phyloP scores from a whole-genome alignment of 768 basidiomycete genomes.

The Phlebiopsis flavidoalba region DNA sequence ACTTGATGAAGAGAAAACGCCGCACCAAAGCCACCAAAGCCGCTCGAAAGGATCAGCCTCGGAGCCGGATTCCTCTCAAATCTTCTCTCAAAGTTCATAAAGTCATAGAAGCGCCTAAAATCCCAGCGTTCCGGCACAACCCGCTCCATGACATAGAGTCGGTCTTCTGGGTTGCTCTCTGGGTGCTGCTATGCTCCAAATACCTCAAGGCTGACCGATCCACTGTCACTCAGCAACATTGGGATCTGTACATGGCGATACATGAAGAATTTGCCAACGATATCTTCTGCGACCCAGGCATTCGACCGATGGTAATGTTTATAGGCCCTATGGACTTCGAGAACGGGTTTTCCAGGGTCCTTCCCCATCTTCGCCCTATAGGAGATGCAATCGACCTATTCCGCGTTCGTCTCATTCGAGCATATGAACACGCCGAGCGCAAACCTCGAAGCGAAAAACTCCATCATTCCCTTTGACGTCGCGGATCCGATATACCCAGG shows the following conservation, averaged over 20 bases:
- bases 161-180: background rate
- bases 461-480: too few relatives aligned
- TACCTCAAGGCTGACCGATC: background rate
- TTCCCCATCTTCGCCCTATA: background rate
- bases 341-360: too few relatives aligned
- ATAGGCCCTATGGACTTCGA: too few relatives aligned
- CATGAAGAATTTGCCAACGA: background rate
- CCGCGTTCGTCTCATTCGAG: background rate
- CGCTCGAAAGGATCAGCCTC: too few relatives aligned
- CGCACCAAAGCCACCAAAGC: too few relatives aligned
- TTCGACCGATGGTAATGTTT: too few relatives aligned
- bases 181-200: background rate
- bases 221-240: background rate
- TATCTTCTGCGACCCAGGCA: background rate
- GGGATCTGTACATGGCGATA: background rate
- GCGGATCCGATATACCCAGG: too few relatives aligned
- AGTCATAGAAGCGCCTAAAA: too few relatives aligned
- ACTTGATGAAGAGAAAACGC: too few relatives aligned
- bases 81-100: too few relatives aligned
- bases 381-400: background rate
- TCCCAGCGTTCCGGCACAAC: background rate
- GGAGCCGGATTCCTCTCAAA: too few relatives aligned
- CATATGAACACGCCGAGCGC: background rate
- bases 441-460: too few relatives aligned
- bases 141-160: background rate